These are phyloP conservation scores for Hirschioporus abietinus DNA, from an alignment of 768 basidiomycete genomes.

Conservation along the genomic window DNA sequence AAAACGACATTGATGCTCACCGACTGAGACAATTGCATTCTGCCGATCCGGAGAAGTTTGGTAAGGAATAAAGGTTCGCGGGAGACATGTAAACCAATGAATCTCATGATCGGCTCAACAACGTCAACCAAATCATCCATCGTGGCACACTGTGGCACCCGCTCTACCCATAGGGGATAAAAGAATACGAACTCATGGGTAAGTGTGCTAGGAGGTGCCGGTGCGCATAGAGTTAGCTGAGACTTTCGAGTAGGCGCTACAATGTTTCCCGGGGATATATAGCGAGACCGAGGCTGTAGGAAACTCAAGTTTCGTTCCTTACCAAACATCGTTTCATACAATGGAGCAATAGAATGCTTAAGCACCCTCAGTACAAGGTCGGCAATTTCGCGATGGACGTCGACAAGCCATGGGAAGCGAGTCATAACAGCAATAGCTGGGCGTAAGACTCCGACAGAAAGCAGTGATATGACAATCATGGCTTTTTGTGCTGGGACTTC, in stretches of 20 bases:
- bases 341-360: constrained; percentile 57
- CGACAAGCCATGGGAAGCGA: constrained; percentile 80
- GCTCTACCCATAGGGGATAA: constrained; percentile 77
- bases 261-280: constrained; percentile 49
- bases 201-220: constrained; percentile 73
- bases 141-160: constrained; percentile 57
- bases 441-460: constrained; percentile 79
- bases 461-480: constrained; percentile 70
- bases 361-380: constrained; percentile 80
- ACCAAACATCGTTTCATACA: constrained; percentile 51
- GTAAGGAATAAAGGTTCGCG: constrained; percentile 74
- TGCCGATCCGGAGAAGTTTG: constrained; percentile 76
- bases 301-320: constrained; percentile 63
- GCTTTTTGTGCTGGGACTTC: constrained; percentile 68
- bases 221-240: constrained; percentile 69
- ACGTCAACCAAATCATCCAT: constrained; percentile 70
- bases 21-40: constrained; percentile 52
- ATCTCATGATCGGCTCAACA: constrained; percentile 73
- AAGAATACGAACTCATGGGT: constrained; percentile 84
- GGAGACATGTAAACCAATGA: constrained; percentile 76
- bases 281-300: constrained; percentile 57
- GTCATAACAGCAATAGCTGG: constrained; percentile 75
- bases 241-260: constrained; percentile 54
- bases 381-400: constrained; percentile 76
- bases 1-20: constrained; percentile 28